These are phyloP conservation scores for Scheffersomyces lignicola DNA, from an alignment of 1,139 yeast genomes.

Conservation along the genomic window DNA sequence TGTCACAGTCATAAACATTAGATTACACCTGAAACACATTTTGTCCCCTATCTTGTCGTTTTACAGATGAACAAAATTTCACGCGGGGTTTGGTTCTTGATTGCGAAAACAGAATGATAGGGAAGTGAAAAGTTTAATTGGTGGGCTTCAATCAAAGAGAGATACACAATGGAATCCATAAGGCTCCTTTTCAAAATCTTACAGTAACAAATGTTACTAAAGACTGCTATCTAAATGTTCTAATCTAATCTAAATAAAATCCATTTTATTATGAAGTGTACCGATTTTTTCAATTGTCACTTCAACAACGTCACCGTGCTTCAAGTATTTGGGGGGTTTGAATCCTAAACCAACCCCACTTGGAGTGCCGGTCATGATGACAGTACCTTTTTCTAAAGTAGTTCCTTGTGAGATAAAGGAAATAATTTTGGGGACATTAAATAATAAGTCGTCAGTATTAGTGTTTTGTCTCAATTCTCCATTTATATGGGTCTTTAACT, in stretches of 20 bases:
- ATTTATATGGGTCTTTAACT: slow-evolving; percentile 38
- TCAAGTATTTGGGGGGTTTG: slow-evolving; percentile 41
- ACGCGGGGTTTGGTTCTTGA: slow-evolving; percentile 1
- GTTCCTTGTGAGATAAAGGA: slow-evolving; percentile 53
- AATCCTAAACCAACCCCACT: slow-evolving; percentile 45
- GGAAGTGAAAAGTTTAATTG: slow-evolving; percentile 5
- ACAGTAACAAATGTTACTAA: too few species aligned
- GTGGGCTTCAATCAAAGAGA: too few species aligned
- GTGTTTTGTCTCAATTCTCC: slow-evolving; percentile 33
- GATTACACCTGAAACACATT: too few species aligned
- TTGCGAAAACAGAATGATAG: slow-evolving; percentile 2
- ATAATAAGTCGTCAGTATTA: slow-evolving; percentile 49
- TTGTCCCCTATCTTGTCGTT: too few species aligned
- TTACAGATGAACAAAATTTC: too few species aligned
- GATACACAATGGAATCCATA: too few species aligned
- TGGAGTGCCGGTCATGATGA: slow-evolving; percentile 56
- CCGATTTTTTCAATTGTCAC: slow-evolving; percentile 46
- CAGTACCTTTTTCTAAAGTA: slow-evolving; percentile 49
- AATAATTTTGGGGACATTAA: slow-evolving; percentile 43
- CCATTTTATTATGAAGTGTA: slow-evolving; percentile 37
- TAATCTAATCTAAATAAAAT: slow-evolving; percentile 12
- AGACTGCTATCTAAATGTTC: too few species aligned
- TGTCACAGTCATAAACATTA: too few species aligned
- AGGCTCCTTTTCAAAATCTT: too few species aligned
- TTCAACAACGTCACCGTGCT: slow-evolving; percentile 46